Evolutionary conservation across 2,329 filamentous ascomycete genomes (phyloP), one percentile per base, ranked within the genome.

Genomic region (Claviceps sp.): DNA sequence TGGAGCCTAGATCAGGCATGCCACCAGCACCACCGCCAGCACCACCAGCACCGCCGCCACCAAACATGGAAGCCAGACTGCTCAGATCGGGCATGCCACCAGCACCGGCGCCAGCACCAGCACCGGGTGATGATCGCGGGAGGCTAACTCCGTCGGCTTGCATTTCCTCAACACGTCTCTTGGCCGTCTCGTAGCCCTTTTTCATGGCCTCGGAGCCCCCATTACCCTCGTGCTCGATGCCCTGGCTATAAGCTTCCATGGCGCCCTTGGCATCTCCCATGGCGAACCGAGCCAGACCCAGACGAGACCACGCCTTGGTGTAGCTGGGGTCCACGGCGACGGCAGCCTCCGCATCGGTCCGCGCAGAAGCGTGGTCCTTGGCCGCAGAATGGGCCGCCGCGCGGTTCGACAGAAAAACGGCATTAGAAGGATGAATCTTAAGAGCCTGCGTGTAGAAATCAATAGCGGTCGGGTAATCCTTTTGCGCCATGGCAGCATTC

Each of bases 201-300:
- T 89, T 91, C 93, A 97, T 97, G 55, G 91, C 89, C 16, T 97
- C 90, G 60, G 87, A 94, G 55, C 93, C 93, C 51, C 93, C 93
- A 64, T 83, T 93, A 49, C 93, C 91, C 70, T 98, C 93, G 57
- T 89, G 80, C 66, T 95, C 87, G 64, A 98, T 97, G 50, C 93
- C 93, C 67, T 87, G 81, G 69, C 84, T 74, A 71, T 98, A 98
- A 18, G 93, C 93, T 62, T 97, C 90, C 84, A 96, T 95, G 57
- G 87, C 85, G 48, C 89, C 93, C 70, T 85, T 84, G 52, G 89
- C 85, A 64, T 98, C 91, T 37, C 90, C 91, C 49, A 96, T 79
- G 16, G 91, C 91, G 69, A 91, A 98, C 55, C 85, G 81, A 44
- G 93, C 93, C 41, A 97, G 82, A 20, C 93, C 93, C 20, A 98